A percentile compares a stretch with the other conserved stretches of the same genome.
Evolutionary conservation across 78 protist genomes (phyloP).

Genomic region (Dictyostelium purpureum): DNA sequence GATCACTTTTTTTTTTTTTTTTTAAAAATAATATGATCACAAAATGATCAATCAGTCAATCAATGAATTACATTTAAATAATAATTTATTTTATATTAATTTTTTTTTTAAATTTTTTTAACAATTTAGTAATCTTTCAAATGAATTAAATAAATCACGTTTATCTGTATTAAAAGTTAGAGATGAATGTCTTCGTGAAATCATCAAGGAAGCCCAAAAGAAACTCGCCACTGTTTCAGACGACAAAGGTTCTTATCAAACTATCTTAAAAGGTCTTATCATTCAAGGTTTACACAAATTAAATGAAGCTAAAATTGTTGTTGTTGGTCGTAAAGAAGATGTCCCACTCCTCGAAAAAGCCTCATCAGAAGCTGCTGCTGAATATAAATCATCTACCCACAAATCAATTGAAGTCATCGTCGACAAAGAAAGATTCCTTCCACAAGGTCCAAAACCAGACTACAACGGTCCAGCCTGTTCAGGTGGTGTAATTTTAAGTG

Average conservation of each 20-base stretch:
- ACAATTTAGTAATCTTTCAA: constrained; percentile 71
- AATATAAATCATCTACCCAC: constrained; percentile 11
- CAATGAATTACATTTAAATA: background rate
- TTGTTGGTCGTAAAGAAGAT: constrained; percentile 77
- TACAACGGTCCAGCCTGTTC: constrained; percentile 63
- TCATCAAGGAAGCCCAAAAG: constrained; percentile 71
- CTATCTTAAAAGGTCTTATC: constrained; percentile 68
- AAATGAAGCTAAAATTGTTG: constrained; percentile 31
- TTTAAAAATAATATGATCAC: too few relatives aligned
- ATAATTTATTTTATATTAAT: background rate
- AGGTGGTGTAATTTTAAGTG: constrained; percentile 80
- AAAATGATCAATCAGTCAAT: too few relatives aligned
- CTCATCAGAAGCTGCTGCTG: constrained; percentile 32
- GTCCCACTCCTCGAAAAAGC: constrained; percentile 7
- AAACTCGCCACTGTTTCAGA: constrained; percentile 33
- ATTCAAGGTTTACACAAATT: constrained; percentile 68
- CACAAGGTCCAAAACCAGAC: constrained; percentile 71
- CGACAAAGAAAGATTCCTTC: constrained; percentile 57
- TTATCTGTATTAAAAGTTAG: constrained; percentile 80
- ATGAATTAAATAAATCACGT: constrained; percentile 81
- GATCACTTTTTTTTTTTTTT: too few relatives aligned
- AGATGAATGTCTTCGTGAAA: constrained; percentile 78
- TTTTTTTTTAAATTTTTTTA: background rate
- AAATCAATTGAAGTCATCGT: constrained; percentile 22
- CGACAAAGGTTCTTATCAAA: constrained; percentile 41